Conservation (phyloP, 106 monocot genomes). For the Triglochin maritima region DNA sequence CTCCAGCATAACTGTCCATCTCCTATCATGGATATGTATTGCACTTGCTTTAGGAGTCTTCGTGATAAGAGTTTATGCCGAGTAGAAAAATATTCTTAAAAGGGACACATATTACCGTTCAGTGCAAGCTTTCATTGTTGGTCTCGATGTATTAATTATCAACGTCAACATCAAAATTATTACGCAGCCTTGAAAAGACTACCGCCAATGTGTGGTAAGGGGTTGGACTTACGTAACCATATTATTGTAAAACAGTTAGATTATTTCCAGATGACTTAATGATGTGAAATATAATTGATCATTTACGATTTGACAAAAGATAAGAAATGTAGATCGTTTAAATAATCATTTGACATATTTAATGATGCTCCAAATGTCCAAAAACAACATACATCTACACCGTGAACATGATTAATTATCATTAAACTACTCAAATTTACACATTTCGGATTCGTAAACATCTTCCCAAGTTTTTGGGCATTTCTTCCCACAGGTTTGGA, state of each 20-base stretch:
- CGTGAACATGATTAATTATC: conserved; percentile 39
- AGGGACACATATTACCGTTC: conserved; percentile 68
- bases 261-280: no score
- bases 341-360: no score
- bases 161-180: no score
- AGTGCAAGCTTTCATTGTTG: conserved; percentile 52
- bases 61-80: conserved; percentile 46
- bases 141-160: conserved; percentile 21
- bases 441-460: conserved; percentile 41
- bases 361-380: no score
- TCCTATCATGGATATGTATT: conserved; percentile 74
- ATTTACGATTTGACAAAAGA: no score
- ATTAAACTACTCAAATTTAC: conserved; percentile 53
- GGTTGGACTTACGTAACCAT: no score
- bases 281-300: no score
- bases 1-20: conserved; percentile 57
- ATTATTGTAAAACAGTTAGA: no score
- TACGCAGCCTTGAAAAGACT: no score
- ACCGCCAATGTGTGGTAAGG: no score
- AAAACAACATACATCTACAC: no score
- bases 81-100: conserved; percentile 68
- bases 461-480: conserved; percentile 75
- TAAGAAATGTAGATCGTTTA: no score
- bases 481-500: conserved; percentile 85
- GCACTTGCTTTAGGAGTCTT: conserved; percentile 47